Evolutionary conservation across 192 early-diverging fungal species (phyloP), one percentile per base, ranked within the genome.

Genomic region (Dimargaris verticillata): DNA sequence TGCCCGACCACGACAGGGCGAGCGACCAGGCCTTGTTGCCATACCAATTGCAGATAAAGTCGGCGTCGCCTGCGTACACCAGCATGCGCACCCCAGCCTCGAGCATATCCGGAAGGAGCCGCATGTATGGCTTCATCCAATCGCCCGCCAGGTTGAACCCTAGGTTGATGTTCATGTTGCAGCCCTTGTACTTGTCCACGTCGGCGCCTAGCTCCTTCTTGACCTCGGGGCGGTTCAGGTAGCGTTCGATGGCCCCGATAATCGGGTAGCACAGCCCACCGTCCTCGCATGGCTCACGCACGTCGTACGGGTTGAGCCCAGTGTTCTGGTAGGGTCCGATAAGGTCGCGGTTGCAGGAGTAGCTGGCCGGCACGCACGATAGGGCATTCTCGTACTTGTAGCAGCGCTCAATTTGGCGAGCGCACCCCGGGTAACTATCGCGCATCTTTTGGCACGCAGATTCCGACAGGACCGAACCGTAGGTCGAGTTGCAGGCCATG

Each of bases 21-120:
- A 87, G 65, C 6, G 85, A 69, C 93, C 93, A 96, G 0, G 85
- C 88, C 80, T 92, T 91, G 80, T 95, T 95, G 60, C 76, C 84
- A 46, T 81, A 76, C 82, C 83, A 90, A 73, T 91, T 91, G 81
- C 91, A 94, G 63, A 92, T 92, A 68, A 82, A 95, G 72, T 95
- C 92, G 3, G 88, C 88, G 61, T 95, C 92, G 43, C 95, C 93
- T 62, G 88, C 86, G 71, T 94, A 95, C 26, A 98, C 76, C 44
- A 98, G 67, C 13, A 95, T 77, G 28, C 84, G 83, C 64, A 95
- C 77, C 41, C 86, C 87, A 61, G 78, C 82, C 47, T 82, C 86
- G 38, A 96, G 82, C 60, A 95, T 66, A 24, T 75, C 78, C 29
- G 82, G 81, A 11, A 89, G 66, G 64, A 79, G 77, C 13, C 53